Evolutionary conservation across 768 basidiomycete genomes (phyloP), one percentile per base, ranked within the genome.

Genomic region (Boletellus ananiceps): DNA sequence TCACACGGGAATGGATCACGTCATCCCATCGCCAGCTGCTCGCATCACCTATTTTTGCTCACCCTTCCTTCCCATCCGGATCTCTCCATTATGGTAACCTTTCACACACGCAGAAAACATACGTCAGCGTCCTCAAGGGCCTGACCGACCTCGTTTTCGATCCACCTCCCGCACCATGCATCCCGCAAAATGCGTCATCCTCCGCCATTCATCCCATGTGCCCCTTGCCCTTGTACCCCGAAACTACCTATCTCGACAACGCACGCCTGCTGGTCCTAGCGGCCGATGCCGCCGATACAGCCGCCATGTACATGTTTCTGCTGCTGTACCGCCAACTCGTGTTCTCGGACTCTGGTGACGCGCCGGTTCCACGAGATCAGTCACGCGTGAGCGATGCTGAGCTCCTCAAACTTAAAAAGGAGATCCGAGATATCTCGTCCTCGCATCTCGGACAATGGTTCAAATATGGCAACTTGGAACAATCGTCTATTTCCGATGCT

Each of bases 161-260:
- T 51, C 77, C 79, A 23, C 75, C 78, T 55, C 58, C 64, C 50
- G 64, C 70, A 56, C 57, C 74, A 49, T 70, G 67, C 51, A 57
- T 61, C 47, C 61, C 49, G 48, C 68, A 44, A 46, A 67, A 47
- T 47, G 64, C 63, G 47, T 58, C 60, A 39, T 57, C 61, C 41
- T 46, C 63, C 9, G 67, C 75, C 11, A 66, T 65, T 50, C 68
- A 50, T 57, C 48, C 53, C 57, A 51, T 63, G 46, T 63, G 64
- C 18, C 65, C 70, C 40, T 66, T 74, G 31, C 69, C 75, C 46
- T 68, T 69, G 33, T 82, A 76, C 67, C 89, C 85, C 5, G 92
- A 93, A 70, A 90, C 89, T 4, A 73, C 83, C 4, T 87, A 88
- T 65, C 81, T 94, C 45, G 91, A 93, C 71, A 80, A 76, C 50